Conservation (phyloP, 2,329 filamentous ascomycete species). For the Hymenoscyphus linearis region DNA sequence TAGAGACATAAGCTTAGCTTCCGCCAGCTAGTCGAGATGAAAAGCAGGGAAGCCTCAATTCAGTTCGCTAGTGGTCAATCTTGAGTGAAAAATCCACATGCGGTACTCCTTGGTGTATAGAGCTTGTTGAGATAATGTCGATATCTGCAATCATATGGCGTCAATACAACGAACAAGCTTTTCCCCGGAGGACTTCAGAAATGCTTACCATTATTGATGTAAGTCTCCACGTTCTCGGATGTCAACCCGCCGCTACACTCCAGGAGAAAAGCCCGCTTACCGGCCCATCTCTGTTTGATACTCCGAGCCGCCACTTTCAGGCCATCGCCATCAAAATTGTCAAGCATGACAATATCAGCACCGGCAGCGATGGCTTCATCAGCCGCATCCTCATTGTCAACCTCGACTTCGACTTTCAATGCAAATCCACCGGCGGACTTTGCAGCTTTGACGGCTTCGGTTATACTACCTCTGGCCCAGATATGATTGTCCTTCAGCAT, state of each 20-base stretch:
- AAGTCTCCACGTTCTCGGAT: conserved; percentile 73
- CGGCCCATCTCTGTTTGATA: conserved; percentile 76
- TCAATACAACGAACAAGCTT: conserved; percentile 8
- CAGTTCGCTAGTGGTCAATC: conserved; percentile 48
- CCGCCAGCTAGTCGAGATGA: not conserved
- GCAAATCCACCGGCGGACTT: conserved; percentile 82
- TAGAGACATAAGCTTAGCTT: not conserved
- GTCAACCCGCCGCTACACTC: conserved; percentile 92
- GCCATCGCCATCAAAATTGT: conserved; percentile 83
- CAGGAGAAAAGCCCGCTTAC: conserved; percentile 68
- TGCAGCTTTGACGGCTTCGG: conserved; percentile 77
- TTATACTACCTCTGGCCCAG: conserved; percentile 84
- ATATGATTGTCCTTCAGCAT: conserved; percentile 99
- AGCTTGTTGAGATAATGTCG: conserved; percentile 93
- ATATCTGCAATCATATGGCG: conserved; percentile 53
- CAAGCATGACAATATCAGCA: conserved; percentile 94
- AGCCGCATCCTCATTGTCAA: conserved; percentile 80
- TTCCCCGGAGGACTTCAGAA: not conserved
- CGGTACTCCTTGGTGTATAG: conserved; percentile 90
- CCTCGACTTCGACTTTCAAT: conserved; percentile 94
- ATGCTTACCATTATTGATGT: conserved; percentile 65
- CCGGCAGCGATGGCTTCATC: conserved; percentile 87
- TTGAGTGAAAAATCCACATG: conserved; percentile 97
- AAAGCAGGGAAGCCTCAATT: not conserved
- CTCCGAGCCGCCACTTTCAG: conserved; percentile 68